Base-by-base conservation (phyloP, 2,329 filamentous ascomycete species). In the Colletotrichum kahawae region DNA sequence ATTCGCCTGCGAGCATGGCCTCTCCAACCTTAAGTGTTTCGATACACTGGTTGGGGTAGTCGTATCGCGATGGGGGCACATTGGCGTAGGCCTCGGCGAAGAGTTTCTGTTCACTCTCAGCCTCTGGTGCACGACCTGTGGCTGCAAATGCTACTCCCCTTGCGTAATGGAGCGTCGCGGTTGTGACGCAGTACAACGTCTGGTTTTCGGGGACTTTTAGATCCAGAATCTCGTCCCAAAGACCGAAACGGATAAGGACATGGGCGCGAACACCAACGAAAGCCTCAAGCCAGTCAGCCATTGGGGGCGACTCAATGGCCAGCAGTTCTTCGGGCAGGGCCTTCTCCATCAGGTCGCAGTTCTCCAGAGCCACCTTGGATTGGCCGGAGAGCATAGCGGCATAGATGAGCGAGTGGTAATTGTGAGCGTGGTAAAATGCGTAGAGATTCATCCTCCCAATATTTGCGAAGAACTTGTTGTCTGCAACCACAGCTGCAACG, bases 271-370 rank as follows among this genome's bases (percentile, higher is more conserved):
- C 91, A 1, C 90, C 88, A 7, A 93, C 82, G 78, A 95, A 95
- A 2, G 90, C 89, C 82, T 96, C 94, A 2, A 95, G 85, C 91
- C 93, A 95, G 81, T 95, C 93, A 1, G 93, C 93, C 93, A 95
- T 95, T 0, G 93, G 92, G 0, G 93, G 93, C 0, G 90, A 91
- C 76, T 92, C 81, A 5, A 94, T 85, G 0, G 90, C 89, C 0
- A 95, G 86, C 4, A 95, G 82, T 0, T 89, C 88, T 67, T 93
- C 90, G 0, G 93, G 89, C 7, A 95, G 83, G 0, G 91, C 90
- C 0, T 82, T 83, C 79, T 95, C 93, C 63, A 95, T 87, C 48
- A 86, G 24, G n/a, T n/a, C n/a, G n/a, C n/a, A n/a, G n/a, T n/a
- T n/a, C n/a, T n/a, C n/a, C n/a, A n/a, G n/a, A n/a, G n/a, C n/a